Conservation (phyloP, 306 rosid species). For the Prosopis cineraria region DNA sequence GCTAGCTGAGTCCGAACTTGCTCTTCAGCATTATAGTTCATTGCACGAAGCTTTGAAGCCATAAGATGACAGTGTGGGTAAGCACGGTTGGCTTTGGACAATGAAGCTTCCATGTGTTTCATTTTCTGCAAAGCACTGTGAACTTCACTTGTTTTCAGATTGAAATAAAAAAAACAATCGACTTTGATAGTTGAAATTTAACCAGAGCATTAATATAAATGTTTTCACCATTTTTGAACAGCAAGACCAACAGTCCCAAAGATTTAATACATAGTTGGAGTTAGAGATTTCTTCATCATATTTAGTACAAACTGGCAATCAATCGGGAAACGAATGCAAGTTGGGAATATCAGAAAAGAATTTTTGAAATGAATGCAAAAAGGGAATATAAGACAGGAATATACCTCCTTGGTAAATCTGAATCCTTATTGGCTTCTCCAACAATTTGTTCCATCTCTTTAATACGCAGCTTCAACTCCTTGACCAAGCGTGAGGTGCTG, state of each 20-base stretch:
- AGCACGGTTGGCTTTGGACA: conserved; percentile 69
- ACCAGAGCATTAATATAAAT: conserved; percentile 23
- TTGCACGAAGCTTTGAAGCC: conserved; percentile 81
- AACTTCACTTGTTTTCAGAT: conserved; percentile 61
- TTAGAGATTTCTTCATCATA: conserved; percentile 9
- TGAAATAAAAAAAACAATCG: conserved; percentile 25
- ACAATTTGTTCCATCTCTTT: conserved; percentile 78
- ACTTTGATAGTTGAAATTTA: conserved; percentile 32
- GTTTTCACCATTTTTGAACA: conserved; percentile 15
- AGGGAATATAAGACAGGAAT: conserved; percentile 21
- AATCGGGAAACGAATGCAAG: conserved; percentile 24
- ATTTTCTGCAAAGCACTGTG: conserved; percentile 92
- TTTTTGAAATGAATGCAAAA: conserved; percentile 26
- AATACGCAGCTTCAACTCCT: conserved; percentile 77
- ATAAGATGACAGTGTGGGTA: conserved; percentile 81
- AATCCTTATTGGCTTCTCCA: conserved; percentile 68
- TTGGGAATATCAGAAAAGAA: conserved; percentile 20
- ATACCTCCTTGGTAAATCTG: conserved; percentile 77
- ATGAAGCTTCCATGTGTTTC: conserved; percentile 80
- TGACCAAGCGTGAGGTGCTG: conserved; percentile 70
- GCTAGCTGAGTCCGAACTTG: conserved; percentile 61
- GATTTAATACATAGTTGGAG: conserved; percentile 19
- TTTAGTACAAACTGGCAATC: conserved; percentile 21
- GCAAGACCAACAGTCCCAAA: conserved; percentile 1
- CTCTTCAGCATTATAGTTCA: conserved; percentile 76